These are phyloP conservation scores for Saccharomyces hybrid DNA, from an alignment of 1,139 yeast species.

Conservation along the genomic window DNA sequence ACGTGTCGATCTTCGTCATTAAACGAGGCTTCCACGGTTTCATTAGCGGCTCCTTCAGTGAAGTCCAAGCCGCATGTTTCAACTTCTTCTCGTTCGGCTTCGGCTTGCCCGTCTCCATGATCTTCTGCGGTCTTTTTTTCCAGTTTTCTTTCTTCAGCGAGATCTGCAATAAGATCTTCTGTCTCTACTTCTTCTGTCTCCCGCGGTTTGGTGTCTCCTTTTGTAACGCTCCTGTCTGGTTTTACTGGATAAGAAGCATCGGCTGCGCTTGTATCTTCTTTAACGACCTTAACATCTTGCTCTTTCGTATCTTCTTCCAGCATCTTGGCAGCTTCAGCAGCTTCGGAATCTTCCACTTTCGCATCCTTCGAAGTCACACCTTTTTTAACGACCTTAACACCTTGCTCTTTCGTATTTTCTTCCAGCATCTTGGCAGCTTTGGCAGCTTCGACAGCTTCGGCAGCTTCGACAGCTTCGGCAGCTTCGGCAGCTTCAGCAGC, in stretches of 20 bases:
- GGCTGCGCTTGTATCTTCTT: too few relatives aligned
- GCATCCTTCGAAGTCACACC: too few relatives aligned
- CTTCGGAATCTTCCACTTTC: neutral
- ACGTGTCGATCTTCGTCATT: neutral
- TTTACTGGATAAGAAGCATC: too few relatives aligned
- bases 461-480: too few relatives aligned
- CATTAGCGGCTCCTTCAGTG: neutral
- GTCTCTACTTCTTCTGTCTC: neutral
- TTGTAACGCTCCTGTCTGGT: too few relatives aligned
- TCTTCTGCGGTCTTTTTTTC: too few relatives aligned
- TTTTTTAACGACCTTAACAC: too few relatives aligned
- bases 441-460: too few relatives aligned
- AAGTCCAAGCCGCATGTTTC: slow-evolving; percentile 5
- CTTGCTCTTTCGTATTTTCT: too few relatives aligned
- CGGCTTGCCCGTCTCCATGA: too few relatives aligned
- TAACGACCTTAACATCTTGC: neutral
- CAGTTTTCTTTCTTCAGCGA: neutral
- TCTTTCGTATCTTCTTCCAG: neutral
- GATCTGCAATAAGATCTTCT: too few relatives aligned
- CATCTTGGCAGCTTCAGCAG: neutral
- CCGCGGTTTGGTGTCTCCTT: too few relatives aligned
- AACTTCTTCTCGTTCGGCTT: slow-evolving; percentile 11
- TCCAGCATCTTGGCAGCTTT: neutral
- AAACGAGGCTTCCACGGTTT: neutral
- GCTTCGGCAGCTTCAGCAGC: neutral